Evolutionary conservation across 306 rosid species (phyloP).

Genomic region (Coriaria nepalensis): DNA sequence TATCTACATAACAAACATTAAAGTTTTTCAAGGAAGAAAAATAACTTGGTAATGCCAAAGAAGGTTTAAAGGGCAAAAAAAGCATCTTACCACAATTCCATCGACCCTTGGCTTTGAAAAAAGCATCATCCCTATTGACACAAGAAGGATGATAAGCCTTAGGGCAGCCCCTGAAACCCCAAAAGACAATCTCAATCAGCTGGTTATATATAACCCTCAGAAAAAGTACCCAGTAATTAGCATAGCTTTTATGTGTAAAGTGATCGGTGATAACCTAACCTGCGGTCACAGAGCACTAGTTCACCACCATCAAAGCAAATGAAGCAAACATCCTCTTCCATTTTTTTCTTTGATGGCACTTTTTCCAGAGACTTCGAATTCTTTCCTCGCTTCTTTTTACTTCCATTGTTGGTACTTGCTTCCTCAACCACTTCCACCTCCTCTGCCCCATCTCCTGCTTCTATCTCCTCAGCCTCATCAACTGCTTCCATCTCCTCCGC

Average conservation of each 20-base stretch:
- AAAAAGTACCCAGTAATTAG: too few relatives aligned
- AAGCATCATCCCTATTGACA: constrained; percentile 84
- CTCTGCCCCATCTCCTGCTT: constrained; percentile 23
- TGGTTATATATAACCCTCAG: constrained; percentile 8
- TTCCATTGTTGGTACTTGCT: constrained; percentile 16
- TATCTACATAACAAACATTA: not conserved
- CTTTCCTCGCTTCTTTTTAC: constrained; percentile 82
- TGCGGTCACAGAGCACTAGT: constrained; percentile 91
- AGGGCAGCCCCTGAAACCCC: constrained; percentile 77
- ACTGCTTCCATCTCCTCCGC: constrained; percentile 22
- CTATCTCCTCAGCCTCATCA: constrained; percentile 37
- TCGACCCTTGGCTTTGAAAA: constrained; percentile 88
- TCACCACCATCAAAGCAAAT: constrained; percentile 99
- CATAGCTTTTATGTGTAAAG: not conserved
- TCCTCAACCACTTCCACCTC: constrained; percentile 19
- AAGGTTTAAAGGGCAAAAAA: not conserved
- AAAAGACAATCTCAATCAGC: constrained; percentile 10
- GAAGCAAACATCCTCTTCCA: constrained; percentile 96
- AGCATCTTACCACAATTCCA: constrained; percentile 84
- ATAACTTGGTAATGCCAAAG: not conserved
- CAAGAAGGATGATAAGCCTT: constrained; percentile 97
- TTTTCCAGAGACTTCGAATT: constrained; percentile 33
- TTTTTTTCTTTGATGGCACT: constrained; percentile 46
- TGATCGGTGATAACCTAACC: constrained; percentile 32
- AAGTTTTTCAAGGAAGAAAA: not conserved